A percentile compares a stretch with the other conserved stretches of the same genome.
Conservation (phyloP, 2,329 filamentous ascomycete genomes). For the Onygenales sp. region DNA sequence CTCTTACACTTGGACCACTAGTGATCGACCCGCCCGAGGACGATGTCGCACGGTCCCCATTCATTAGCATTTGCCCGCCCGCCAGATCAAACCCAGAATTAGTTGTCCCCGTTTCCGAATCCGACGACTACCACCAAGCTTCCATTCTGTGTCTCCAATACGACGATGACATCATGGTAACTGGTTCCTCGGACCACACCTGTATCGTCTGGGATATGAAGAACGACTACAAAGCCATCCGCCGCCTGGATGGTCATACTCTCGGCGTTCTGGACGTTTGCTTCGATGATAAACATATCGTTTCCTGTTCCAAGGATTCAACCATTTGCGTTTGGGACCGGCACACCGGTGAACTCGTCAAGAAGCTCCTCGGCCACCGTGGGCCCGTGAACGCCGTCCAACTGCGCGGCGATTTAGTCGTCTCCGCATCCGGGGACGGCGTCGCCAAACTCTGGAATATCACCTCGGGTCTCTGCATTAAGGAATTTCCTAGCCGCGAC, state of each 20-base stretch:
- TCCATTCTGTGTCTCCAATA: conserved; percentile 94
- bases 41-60: conserved; percentile 28
- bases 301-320: conserved; percentile 93
- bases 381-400: conserved; percentile 96
- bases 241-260: conserved; percentile 66
- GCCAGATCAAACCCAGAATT: conserved; percentile 50
- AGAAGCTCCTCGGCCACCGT: conserved; percentile 72
- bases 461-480: conserved; percentile 75
- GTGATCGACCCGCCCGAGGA: conserved; percentile 41
- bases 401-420: conserved; percentile 82
- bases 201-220: conserved; percentile 87
- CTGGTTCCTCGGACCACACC: conserved; percentile 82
- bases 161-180: conserved; percentile 85
- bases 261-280: conserved; percentile 90
- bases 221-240: conserved; percentile 67
- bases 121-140: conserved; percentile 63
- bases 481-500: conserved; percentile 82
- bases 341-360: conserved; percentile 62
- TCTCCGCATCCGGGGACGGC: conserved; percentile 90
- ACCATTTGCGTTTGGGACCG: conserved; percentile 94
- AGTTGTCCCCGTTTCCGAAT: conserved; percentile 23
- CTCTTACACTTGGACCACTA: conserved; percentile 37
- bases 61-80: conserved; percentile 39
- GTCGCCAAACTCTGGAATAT: conserved; percentile 94
- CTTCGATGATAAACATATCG: conserved; percentile 84